These are phyloP conservation scores for Glomus cerebriforme DNA, from an alignment of 192 early-diverging fungal genomes.

Conservation along the genomic window DNA sequence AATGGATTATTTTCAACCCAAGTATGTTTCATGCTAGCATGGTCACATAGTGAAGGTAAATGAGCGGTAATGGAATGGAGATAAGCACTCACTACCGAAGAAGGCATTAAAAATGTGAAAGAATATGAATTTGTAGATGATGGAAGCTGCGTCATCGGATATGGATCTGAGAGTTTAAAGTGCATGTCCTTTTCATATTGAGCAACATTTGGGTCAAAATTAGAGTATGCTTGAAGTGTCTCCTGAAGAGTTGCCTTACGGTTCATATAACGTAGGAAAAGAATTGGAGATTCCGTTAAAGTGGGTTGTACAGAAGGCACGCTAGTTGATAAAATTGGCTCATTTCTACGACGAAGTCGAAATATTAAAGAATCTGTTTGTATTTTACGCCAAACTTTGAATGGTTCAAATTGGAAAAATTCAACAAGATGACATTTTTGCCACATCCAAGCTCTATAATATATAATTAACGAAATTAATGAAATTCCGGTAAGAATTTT, in stretches of 20 bases:
- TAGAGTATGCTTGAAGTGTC: slow-evolving; percentile 45
- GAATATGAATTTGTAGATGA: slow-evolving; percentile 38
- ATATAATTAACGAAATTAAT: not conserved
- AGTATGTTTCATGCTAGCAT: slow-evolving; percentile 38
- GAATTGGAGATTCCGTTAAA: slow-evolving; percentile 16
- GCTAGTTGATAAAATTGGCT: not conserved
- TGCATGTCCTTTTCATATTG: slow-evolving; percentile 31
- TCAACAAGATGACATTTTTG: slow-evolving; percentile 51
- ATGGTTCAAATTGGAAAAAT: slow-evolving; percentile 60
- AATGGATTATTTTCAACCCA: slow-evolving; percentile 42
- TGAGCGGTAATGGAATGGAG: slow-evolving; percentile 39
- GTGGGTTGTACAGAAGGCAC: not conserved
- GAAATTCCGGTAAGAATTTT: too few relatives aligned
- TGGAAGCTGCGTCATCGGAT: not conserved
- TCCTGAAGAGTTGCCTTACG: slow-evolving; percentile 41
- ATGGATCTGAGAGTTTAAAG: slow-evolving; percentile 35
- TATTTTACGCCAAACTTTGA: slow-evolving; percentile 61
- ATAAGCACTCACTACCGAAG: slow-evolving; percentile 42
- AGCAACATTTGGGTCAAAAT: slow-evolving; percentile 21
- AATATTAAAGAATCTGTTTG: slow-evolving; percentile 65
- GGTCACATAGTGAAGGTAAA: slow-evolving; percentile 50
- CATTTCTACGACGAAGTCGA: slow-evolving; percentile 45
- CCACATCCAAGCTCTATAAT: slow-evolving; percentile 55
- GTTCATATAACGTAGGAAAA: slow-evolving; percentile 51
- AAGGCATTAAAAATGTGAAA: slow-evolving; percentile 52